Base-by-base conservation (phyloP, 2,329 filamentous ascomycete species). In the Apiospora arundinis region DNA sequence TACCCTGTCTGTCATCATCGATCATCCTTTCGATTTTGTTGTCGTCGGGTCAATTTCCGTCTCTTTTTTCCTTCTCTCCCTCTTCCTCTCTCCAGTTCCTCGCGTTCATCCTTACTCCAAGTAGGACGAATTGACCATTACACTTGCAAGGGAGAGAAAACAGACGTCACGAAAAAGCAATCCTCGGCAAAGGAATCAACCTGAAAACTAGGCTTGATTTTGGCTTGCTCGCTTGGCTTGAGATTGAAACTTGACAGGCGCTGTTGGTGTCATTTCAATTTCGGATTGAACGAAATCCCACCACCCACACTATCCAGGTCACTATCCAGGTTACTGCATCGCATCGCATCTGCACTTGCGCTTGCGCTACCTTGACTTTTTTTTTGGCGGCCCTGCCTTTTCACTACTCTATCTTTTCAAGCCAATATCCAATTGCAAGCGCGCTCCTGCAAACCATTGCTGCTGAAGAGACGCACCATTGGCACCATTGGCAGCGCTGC, bases 211-310 rank as follows among this genome's bases (percentile, higher is more conserved):
- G 52, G 52, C 52, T 56, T 56, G 52, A 56, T 23, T 63, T 40
- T 9, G 56, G 56, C 56, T 63, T 63, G 18, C 23, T 63, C 56
- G 32, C 56, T 40, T 63, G 56, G 56, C 56, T 63, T 63, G 56
- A 14, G 32, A 40, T 63, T 63, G 56, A 63, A 63, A 63, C 56
- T 40, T 63, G 56, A 63, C 56, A 63, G 56, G 56, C 37, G 9
- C 32, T 63, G 32, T n/a, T 63, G 56, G 56, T 63, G 56, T 63
- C 56, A 63, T 63, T 40, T 63, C 56, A 23, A 63, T 40, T 63
- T n/a, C 56, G 18, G 56, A 63, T 63, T 63, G 56, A 63, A 37
- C 56, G 56, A 37, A 6, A 63, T 63, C 56, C 56, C 56, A 63
- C 56, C 18, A 63, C 18, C 52, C 18, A 49, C n/a, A 49, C 48